phyloP scores from a whole-genome alignment of 495 filamentous ascomycete species.

The Penicillium samsonianum region DNA sequence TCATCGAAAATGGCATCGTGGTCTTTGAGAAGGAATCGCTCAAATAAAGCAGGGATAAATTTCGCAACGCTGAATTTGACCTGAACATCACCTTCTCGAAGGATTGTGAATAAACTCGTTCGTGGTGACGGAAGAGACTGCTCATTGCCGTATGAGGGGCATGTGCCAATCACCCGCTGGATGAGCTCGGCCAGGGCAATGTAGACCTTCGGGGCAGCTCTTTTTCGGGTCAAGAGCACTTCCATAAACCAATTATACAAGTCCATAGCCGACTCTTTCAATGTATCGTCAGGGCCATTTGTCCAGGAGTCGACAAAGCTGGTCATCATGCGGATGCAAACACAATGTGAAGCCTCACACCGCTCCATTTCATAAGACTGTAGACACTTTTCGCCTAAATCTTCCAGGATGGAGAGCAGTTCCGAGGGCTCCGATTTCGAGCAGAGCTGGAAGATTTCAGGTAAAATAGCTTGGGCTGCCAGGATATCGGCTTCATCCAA shows the following conservation, averaged over 20 bases:
- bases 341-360: slow-evolving; percentile 72
- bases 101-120: slow-evolving; percentile 71
- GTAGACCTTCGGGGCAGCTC: slow-evolving; percentile 67
- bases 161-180: slow-evolving; percentile 62
- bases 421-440: slow-evolving; percentile 35
- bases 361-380: slow-evolving; percentile 63
- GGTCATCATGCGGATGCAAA: slow-evolving; percentile 71
- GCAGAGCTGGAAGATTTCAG: slow-evolving; percentile 43
- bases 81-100: slow-evolving; percentile 63
- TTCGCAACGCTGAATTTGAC: slow-evolving; percentile 76
- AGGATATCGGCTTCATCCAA: slow-evolving; percentile 63
- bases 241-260: slow-evolving; percentile 81
- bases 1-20: slow-evolving; percentile 84
- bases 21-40: slow-evolving; percentile 70
- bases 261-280: slow-evolving; percentile 64
- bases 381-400: slow-evolving; percentile 62
- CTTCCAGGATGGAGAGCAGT: slow-evolving; percentile 49
- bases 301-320: slow-evolving; percentile 67
- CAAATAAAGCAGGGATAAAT: slow-evolving; percentile 72
- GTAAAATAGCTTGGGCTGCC: slow-evolving; percentile 51
- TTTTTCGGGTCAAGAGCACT: slow-evolving; percentile 58
- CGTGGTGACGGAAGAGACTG: slow-evolving; percentile 64
- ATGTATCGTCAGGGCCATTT: slow-evolving; percentile 48
- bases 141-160: slow-evolving; percentile 60
- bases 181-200: slow-evolving; percentile 66